A percentile compares a stretch with the other conserved stretches of the same genome.
Conservation (phyloP, 2,329 filamentous ascomycete genomes). For the Phoma sp. region DNA sequence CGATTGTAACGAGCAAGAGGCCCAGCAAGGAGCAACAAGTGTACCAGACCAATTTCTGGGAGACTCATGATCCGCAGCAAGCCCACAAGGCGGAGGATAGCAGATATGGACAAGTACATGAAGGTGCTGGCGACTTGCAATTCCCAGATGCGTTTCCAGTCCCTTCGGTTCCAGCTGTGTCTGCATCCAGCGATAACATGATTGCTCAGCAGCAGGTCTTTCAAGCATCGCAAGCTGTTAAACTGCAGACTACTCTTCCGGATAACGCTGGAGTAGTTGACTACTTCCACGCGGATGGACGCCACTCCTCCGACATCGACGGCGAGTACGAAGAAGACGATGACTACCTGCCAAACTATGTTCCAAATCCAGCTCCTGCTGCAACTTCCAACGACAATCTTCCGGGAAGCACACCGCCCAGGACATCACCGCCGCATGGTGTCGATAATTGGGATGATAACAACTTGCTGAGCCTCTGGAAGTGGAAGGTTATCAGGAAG, state of each 20-base stretch:
- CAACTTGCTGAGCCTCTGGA: conserved; percentile 4
- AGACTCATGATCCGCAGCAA: neutral
- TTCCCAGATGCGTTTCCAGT: neutral
- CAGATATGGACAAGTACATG: neutral
- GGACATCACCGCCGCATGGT: neutral
- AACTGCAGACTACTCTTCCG: neutral
- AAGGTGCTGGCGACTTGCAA: neutral
- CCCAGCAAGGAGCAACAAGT: neutral
- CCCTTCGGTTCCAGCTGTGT: neutral
- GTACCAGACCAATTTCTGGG: neutral
- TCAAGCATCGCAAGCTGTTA: neutral
- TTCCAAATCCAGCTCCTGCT: neutral
- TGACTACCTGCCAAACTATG: neutral
- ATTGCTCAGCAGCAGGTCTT: neutral
- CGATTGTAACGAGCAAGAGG: neutral
- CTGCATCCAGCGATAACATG: neutral
- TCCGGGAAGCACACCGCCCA: neutral
- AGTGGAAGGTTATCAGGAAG: conserved; percentile 5
- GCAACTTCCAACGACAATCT: neutral
- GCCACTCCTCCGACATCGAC: neutral
- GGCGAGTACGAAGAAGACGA: neutral
- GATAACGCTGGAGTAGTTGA: neutral
- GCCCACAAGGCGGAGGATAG: neutral
- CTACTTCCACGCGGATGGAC: neutral
- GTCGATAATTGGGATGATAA: conserved; percentile 1